Evolutionary conservation across 306 rosid species (phyloP).

Genomic region (Lathyrus aphaca): DNA sequence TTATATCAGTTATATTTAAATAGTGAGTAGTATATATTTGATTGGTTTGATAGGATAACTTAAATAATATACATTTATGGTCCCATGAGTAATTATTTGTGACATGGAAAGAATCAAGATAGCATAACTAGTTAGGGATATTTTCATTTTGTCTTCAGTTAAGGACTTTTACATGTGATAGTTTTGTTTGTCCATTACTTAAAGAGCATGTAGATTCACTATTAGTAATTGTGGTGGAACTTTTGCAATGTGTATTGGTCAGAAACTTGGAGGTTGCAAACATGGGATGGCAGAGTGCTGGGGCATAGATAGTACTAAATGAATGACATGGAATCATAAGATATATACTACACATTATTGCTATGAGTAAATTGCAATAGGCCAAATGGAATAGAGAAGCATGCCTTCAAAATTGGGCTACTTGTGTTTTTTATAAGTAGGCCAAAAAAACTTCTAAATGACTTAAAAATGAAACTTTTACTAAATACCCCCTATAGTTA

Average conservation of each 20-base stretch:
- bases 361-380: too few relatives aligned
- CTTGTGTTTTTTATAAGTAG: too few relatives aligned
- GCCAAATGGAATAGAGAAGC: too few relatives aligned
- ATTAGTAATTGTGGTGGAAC: not conserved
- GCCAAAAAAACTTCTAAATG: too few relatives aligned
- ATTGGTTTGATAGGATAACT: not conserved
- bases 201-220: not conserved
- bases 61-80: not conserved
- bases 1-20: too few relatives aligned
- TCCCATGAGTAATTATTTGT: not conserved
- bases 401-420: too few relatives aligned
- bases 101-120: not conserved
- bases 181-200: constrained; percentile 4
- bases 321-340: not conserved
- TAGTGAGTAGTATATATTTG: not conserved
- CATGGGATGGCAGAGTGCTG: not conserved
- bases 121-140: not conserved
- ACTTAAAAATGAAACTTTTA: too few relatives aligned
- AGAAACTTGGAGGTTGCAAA: not conserved
- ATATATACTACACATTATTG: not conserved
- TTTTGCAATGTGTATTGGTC: constrained; percentile 5
- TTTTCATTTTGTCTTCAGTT: not conserved
- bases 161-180: not conserved
- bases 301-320: not conserved
- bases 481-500: too few relatives aligned